Percentiles rank a stretch among this genome's conserved stretches.
phyloP scores from a whole-genome alignment of 805 yeast species.

The Ogataea chonburiensis region DNA sequence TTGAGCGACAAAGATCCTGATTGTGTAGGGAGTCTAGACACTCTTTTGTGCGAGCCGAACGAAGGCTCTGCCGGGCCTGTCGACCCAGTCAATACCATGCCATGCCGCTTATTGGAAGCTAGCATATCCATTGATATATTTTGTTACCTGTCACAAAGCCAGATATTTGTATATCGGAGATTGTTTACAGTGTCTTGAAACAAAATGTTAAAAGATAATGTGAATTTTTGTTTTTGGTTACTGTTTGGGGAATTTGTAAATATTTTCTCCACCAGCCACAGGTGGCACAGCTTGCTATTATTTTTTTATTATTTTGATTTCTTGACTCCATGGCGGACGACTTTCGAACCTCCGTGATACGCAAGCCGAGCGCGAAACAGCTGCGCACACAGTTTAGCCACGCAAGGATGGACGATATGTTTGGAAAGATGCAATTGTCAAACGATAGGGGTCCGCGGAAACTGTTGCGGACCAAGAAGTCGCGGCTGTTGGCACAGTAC shows the following conservation, averaged over 20 bases:
- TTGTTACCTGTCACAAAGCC: constrained; percentile 12
- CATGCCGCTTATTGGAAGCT: constrained; percentile 22
- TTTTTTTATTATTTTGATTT: no score
- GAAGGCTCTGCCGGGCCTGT: constrained; percentile 2
- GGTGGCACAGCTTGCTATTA: constrained; percentile 9
- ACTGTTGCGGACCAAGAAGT: constrained; percentile 7
- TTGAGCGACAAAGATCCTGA: constrained; percentile 20
- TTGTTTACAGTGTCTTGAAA: constrained; percentile 7
- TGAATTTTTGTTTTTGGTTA: constrained; percentile 8
- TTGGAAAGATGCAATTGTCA: constrained; percentile 20
- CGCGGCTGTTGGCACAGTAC: constrained; percentile 15
- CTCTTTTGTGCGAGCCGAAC: constrained; percentile 7
- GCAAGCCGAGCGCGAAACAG: constrained; percentile 14
- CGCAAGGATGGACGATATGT: constrained; percentile 17
- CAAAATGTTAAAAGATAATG: constrained; percentile 6
- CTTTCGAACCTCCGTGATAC: constrained; percentile 24
- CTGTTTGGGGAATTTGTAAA: constrained; percentile 16
- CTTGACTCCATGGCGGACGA: constrained; percentile 9
- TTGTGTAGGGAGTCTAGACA: constrained; percentile 13
- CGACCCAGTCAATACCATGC: constrained; percentile 19
- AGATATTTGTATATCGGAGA: constrained; percentile 6
- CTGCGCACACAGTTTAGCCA: constrained; percentile 17
- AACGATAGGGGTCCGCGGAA: constrained; percentile 24
- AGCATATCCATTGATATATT: constrained; percentile 9
- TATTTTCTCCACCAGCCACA: constrained; percentile 10